These are phyloP conservation scores for Arxiozyma heterogenica DNA, from an alignment of 1,139 yeast genomes.

Conservation along the genomic window DNA sequence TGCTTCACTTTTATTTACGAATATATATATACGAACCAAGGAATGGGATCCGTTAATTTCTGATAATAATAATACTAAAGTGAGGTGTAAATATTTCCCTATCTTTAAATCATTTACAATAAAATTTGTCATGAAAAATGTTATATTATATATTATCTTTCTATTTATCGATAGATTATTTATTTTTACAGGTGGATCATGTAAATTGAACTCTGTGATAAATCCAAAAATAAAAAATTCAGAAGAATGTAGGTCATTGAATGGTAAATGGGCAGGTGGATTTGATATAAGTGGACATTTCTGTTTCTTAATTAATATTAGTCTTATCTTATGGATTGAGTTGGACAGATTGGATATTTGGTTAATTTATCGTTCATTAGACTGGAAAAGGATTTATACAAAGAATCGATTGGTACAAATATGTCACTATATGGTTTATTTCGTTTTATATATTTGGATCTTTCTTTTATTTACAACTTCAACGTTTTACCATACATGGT, in stretches of 20 bases:
- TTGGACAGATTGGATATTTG: slow-evolving; percentile 10
- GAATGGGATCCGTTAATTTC: slow-evolving; percentile 11
- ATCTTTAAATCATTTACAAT: slow-evolving; percentile 5
- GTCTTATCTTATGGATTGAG: slow-evolving; percentile 39
- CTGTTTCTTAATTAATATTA: slow-evolving; percentile 43
- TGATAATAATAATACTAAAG: neutral
- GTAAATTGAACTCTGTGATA: slow-evolving; percentile 14
- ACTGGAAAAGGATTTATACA: neutral
- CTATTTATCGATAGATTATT: slow-evolving; percentile 30
- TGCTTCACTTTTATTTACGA: slow-evolving; percentile 12
- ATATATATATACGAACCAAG: slow-evolving; percentile 9
- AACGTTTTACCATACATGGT: slow-evolving; percentile 50
- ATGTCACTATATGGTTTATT: neutral
- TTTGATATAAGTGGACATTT: slow-evolving; percentile 61
- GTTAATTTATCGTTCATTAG: neutral
- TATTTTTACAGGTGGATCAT: slow-evolving; percentile 32
- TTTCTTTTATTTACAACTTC: slow-evolving; percentile 45
- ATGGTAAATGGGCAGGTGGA: slow-evolving; percentile 45
- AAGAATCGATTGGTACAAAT: neutral
- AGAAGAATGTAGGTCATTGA: slow-evolving; percentile 19
- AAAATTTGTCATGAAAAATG: slow-evolving; percentile 24
- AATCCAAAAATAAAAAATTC: slow-evolving; percentile 17
- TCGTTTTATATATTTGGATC: slow-evolving; percentile 36
- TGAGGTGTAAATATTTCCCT: neutral
- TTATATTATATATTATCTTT: slow-evolving; percentile 21